Evolutionary conservation across 1,139 yeast species (phyloP).

Genomic region (Yarrowia galli): DNA sequence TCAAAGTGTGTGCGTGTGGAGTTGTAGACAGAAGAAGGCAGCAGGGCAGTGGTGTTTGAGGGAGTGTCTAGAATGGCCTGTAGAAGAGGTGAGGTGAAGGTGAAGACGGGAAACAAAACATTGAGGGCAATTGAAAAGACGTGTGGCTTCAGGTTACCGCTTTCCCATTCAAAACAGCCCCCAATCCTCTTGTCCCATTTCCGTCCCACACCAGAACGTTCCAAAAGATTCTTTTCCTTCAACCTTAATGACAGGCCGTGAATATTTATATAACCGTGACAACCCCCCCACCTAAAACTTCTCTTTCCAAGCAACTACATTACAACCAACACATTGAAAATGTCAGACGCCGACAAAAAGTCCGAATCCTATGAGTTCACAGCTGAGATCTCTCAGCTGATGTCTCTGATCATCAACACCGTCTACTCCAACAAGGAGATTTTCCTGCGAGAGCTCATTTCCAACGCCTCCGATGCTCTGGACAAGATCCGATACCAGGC

Average conservation of each 20-base stretch:
- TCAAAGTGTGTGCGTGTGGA: background rate
- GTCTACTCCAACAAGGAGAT: slow-evolving; percentile 99
- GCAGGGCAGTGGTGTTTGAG: background rate
- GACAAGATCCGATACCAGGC: slow-evolving; percentile 99
- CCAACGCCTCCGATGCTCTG: slow-evolving; percentile 96
- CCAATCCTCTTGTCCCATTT: background rate
- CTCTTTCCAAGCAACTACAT: background rate
- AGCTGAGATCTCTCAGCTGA: slow-evolving; percentile 99
- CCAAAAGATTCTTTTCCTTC: slow-evolving; percentile 32
- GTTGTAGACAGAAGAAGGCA: slow-evolving; percentile 2
- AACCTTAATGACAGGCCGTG: slow-evolving; percentile 1
- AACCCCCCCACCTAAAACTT: background rate
- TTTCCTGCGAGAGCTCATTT: slow-evolving; percentile 97
- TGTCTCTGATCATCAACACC: slow-evolving; percentile 99
- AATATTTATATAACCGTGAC: slow-evolving; percentile 26
- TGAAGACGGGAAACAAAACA: background rate
- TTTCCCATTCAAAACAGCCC: background rate
- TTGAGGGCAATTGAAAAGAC: slow-evolving; percentile 1
- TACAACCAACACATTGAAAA: slow-evolving; percentile 14
- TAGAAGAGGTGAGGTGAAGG: no score
- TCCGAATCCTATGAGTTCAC: slow-evolving; percentile 75
- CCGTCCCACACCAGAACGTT: slow-evolving; percentile 11
- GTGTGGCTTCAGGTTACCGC: no score
- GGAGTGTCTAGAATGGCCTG: background rate
- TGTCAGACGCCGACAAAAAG: slow-evolving; percentile 30